These are phyloP conservation scores for Schoenoplectus triqueter DNA, from an alignment of 202 grass and related monocot species.

Conservation along the genomic window DNA sequence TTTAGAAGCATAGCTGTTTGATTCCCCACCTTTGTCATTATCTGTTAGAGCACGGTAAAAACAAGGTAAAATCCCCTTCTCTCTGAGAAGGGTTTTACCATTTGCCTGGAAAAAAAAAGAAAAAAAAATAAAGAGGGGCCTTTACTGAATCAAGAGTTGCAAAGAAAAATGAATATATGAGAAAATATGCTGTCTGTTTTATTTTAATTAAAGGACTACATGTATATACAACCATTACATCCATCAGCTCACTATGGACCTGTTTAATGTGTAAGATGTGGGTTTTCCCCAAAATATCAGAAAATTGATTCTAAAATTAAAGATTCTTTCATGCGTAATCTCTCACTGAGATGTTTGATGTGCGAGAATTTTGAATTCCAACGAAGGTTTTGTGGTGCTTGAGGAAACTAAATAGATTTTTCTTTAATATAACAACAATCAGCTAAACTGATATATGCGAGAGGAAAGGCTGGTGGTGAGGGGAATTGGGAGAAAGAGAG, in stretches of 20 bases:
- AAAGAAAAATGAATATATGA: neutral
- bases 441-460: no score
- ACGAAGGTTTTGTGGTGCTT: no score
- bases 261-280: no score
- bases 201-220: neutral
- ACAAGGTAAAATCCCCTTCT: constrained; percentile 76
- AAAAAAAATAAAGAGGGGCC: neutral
- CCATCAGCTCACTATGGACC: neutral
- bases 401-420: no score
- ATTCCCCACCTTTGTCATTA: constrained; percentile 80
- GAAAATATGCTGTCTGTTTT: neutral
- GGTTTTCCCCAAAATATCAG: no score
- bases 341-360: no score
- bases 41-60: constrained; percentile 90
- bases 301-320: no score
- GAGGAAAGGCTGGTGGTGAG: no score
- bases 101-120: constrained; percentile 55
- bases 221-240: neutral
- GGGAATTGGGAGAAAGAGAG: no score
- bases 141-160: constrained; percentile 6
- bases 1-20: constrained; percentile 58
- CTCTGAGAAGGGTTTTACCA: constrained; percentile 50
- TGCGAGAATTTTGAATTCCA: no score
- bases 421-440: no score
- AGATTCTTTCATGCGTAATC: no score